Base-by-base conservation (phyloP, 1,284 basidiomycete genomes). In the Coniophora puteana region DNA sequence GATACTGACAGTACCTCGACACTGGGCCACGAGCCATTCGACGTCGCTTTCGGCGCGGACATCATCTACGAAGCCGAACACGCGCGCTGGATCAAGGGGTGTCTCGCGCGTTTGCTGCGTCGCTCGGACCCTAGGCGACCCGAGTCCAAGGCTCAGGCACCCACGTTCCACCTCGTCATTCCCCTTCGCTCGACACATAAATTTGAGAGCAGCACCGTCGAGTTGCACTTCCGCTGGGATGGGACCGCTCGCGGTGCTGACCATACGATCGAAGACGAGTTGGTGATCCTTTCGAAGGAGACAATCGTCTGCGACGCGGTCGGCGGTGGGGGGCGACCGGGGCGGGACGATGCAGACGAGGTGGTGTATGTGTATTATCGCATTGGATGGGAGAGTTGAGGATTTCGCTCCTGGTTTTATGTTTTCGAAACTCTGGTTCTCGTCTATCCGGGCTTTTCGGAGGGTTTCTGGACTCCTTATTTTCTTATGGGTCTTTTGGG, bases 41-140 rank as follows among this genome's bases (percentile, higher is more conserved):
- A 90, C 47, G 40, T 85, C 17, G 62, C 89, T 8, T 62, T 89
- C 28, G 89, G 84, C 4, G 83, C 87, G 0, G 88, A 92, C 54
- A 73, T 91, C 40, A 58, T 89, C 4, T 91, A 90, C 61, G 89
- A 90, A 57, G 56, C 69, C 0, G 62, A 73, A 7, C 87, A 90
- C 46, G 78, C 82, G 0, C 26, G 52, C 1, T 88, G 84, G 82
- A 80, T 92, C 49, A 74, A 71, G 36, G 58, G 62, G 2, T 83
- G 78, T 41, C 69, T 89, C 12, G 52, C 55, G 3, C 62, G 49
- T 3, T 68, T 87, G 4, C 72, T 91, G 13, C 65, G 65, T n/a
- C 65, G 57, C 41, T 74, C 78, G 1, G 31, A 28, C n/a, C 4
- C 28, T 14, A 21, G 7, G 23, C 29, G 35, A 5, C 27, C 24